Evolutionary conservation across 306 rosid genomes (phyloP).

Genomic region (Vicia faba): DNA sequence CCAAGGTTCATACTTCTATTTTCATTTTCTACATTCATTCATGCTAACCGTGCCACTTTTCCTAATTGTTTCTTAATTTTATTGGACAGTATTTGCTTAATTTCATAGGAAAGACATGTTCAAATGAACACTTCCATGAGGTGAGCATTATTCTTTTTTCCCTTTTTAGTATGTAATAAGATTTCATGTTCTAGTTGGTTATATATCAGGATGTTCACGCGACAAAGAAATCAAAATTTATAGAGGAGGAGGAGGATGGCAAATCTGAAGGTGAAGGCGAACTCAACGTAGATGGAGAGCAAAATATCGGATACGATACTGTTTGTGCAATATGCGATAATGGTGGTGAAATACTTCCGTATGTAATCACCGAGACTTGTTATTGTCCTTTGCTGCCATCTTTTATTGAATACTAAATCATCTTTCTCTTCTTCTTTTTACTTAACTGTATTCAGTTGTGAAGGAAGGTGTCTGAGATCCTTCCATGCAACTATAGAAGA

Average conservation of each 20-base stretch:
- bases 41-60: slow-evolving; percentile 3
- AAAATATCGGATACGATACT: slow-evolving; percentile 47
- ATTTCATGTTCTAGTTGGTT: slow-evolving; percentile 27
- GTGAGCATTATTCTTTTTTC: slow-evolving; percentile 30
- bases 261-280: slow-evolving; percentile 44
- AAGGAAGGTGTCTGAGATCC: slow-evolving; percentile 76
- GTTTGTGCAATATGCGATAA: slow-evolving; percentile 75
- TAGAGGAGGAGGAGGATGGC: slow-evolving; percentile 35
- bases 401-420: slow-evolving; percentile 14
- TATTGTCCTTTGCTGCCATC: not conserved
- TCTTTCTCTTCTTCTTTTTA: slow-evolving; percentile 4
- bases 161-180: slow-evolving; percentile 4
- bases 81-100: slow-evolving; percentile 41
- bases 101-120: slow-evolving; percentile 33
- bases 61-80: slow-evolving; percentile 5
- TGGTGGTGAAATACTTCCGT: slow-evolving; percentile 73
- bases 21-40: not conserved
- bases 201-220: slow-evolving; percentile 45
- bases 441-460: slow-evolving; percentile 46
- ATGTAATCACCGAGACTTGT: slow-evolving; percentile 34
- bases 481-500: slow-evolving; percentile 56
- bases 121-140: slow-evolving; percentile 39
- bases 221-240: slow-evolving; percentile 32
- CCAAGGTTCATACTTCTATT: slow-evolving; percentile 45
- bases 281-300: slow-evolving; percentile 16